Evolutionary conservation across 2,329 filamentous ascomycete genomes (phyloP).

Genomic region (Nigrospora sphaerica): DNA sequence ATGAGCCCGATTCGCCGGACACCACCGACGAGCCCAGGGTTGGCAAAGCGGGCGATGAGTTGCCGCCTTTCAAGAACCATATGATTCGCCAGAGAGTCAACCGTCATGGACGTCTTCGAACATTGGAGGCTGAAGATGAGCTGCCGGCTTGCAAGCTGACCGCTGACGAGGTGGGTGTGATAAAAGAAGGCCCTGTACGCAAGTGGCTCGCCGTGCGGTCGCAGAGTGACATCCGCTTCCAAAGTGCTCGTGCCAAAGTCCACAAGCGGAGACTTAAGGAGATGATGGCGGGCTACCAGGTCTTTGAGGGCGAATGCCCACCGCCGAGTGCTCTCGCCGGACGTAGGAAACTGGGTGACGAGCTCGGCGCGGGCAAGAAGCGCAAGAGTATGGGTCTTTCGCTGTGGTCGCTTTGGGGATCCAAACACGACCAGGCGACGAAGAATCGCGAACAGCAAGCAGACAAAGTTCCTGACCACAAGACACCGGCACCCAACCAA

Average conservation of each 20-base stretch:
- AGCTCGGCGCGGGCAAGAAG: constrained; percentile 45
- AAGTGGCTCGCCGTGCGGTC: constrained; percentile 76
- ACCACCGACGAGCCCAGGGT: constrained; percentile 35
- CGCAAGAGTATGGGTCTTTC: constrained; percentile 34
- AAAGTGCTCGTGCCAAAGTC: constrained; percentile 60
- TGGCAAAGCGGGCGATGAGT: constrained; percentile 77
- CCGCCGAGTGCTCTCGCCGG: constrained; percentile 80
- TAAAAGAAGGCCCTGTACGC: constrained; percentile 71
- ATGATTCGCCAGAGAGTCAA: constrained; percentile 92
- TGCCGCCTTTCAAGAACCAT: constrained; percentile 72
- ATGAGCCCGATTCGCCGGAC: constrained; percentile 7
- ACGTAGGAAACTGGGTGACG: constrained; percentile 45
- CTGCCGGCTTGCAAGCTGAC: constrained; percentile 60
- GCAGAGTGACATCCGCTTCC: constrained; percentile 68
- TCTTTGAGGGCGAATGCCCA: constrained; percentile 67
- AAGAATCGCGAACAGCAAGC: constrained; percentile 52
- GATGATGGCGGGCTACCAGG: constrained; percentile 62
- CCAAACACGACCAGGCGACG: constrained; percentile 76
- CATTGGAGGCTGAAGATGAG: constrained; percentile 56
- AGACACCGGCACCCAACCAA: constrained; percentile 30
- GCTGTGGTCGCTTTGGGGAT: constrained; percentile 77
- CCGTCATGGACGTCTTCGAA: constrained; percentile 66
- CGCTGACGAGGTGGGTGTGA: constrained; percentile 61
- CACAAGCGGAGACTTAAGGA: constrained; percentile 70
- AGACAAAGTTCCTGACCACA: constrained; percentile 27